phyloP scores from a whole-genome alignment of 139 green algal species.

The Choricystis sp. region DNA sequence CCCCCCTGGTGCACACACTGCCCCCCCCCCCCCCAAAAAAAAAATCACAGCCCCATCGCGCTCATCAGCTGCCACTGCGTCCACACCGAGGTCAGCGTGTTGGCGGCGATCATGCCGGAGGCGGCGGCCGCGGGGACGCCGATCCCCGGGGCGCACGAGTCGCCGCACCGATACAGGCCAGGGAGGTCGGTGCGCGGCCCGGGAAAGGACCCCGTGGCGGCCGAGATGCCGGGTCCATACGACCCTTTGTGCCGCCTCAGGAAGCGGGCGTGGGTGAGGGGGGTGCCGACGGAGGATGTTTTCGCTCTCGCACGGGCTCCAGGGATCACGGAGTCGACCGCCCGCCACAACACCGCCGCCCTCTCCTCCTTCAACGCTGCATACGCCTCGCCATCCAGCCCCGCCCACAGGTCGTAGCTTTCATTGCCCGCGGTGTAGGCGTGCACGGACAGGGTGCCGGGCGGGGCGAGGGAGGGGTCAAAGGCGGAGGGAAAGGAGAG shows the following conservation, averaged over 20 bases:
- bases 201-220: conserved; percentile 39
- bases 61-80: conserved; percentile 53
- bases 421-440: conserved; percentile 72
- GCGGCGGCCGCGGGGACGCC: conserved; percentile 78
- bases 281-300: conserved; percentile 66
- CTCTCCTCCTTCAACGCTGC: conserved; percentile 75
- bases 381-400: conserved; percentile 53
- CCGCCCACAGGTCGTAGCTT: conserved; percentile 74
- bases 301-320: conserved; percentile 60
- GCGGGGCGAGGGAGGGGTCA: conserved; percentile 58
- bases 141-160: conserved; percentile 79
- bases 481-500: conserved; percentile 44
- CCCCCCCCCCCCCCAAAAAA: no score
- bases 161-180: conserved; percentile 48
- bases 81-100: conserved; percentile 49
- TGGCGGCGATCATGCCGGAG: conserved; percentile 59
- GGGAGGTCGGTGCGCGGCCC: conserved; percentile 55
- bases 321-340: conserved; percentile 68
- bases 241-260: conserved; percentile 58
- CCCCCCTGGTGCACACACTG: no score
- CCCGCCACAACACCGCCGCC: conserved; percentile 66
- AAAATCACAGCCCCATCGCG: conserved; percentile 20
- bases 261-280: conserved; percentile 82
- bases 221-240: conserved; percentile 58
- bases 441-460: conserved; percentile 72